Conservation (phyloP, 2,329 filamentous ascomycete species). For the Cyanodermella asteris region DNA sequence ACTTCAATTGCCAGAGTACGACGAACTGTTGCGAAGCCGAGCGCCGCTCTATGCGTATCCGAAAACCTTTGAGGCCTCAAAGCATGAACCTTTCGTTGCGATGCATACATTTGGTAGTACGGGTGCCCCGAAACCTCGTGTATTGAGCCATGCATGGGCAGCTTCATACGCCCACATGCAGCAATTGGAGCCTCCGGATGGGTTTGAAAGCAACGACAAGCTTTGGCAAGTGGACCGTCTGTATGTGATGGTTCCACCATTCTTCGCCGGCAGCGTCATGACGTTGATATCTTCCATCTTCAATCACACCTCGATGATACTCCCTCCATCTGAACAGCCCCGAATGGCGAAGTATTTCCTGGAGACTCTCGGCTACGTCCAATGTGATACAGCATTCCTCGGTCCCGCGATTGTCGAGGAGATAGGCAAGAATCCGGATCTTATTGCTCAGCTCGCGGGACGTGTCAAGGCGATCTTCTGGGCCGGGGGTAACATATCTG, state of each 20-base stretch:
- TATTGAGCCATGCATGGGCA: conserved; percentile 7
- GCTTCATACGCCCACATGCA: conserved; percentile 3
- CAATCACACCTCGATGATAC: conserved; percentile 4
- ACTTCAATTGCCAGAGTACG: conserved; percentile 1
- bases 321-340: conserved; percentile 4
- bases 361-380: conserved; percentile 4
- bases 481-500: conserved; percentile 3
- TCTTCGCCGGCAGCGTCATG: conserved; percentile 3
- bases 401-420: conserved; percentile 5
- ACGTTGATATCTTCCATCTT: too few species aligned
- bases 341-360: conserved; percentile 2
- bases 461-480: conserved; percentile 3
- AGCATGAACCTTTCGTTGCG: conserved; percentile 2
- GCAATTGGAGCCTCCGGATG: conserved; percentile 4
- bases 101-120: conserved; percentile 4
- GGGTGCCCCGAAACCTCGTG: conserved; percentile 2
- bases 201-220: conserved; percentile 4
- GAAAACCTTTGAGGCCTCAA: conserved; percentile 2
- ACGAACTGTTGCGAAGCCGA: conserved; percentile 2
- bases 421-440: conserved; percentile 4
- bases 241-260: conserved; percentile 5
- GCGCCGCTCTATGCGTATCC: conserved; percentile 1
- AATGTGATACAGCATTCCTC: conserved; percentile 4
- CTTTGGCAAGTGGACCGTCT: conserved; percentile 4
- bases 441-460: conserved; percentile 3